A percentile compares a stretch with the other conserved stretches of the same genome.
Evolutionary conservation across 2,329 filamentous ascomycete species (phyloP).

Genomic region (Alternaria incomplexa): DNA sequence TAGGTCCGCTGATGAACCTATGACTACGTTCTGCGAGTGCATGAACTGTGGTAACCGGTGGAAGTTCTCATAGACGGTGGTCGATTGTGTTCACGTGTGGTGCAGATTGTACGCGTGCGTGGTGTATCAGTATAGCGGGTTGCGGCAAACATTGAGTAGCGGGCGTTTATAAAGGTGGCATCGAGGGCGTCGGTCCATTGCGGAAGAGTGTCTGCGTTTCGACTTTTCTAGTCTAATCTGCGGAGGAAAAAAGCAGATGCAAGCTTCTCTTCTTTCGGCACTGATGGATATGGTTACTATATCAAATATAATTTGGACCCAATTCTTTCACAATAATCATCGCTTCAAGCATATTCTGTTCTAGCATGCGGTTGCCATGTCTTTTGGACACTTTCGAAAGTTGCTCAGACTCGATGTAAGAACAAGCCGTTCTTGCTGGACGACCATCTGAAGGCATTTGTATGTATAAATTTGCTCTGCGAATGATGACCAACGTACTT

Average conservation of each 20-base stretch:
- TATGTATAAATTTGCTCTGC: too few relatives aligned
- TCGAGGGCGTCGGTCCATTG: constrained; percentile 8
- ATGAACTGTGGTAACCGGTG: constrained; percentile 59
- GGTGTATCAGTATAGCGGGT: constrained; percentile 4
- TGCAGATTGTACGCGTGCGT: background rate
- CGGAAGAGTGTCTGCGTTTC: background rate
- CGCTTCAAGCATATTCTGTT: too few relatives aligned
- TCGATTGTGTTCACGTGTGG: background rate
- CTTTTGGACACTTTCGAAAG: rapidly evolving
- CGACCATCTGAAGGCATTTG: too few relatives aligned
- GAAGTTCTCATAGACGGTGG: constrained; percentile 50
- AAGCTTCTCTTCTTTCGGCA: background rate
- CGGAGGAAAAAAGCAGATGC: background rate
- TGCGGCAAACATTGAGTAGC: constrained; percentile 1
- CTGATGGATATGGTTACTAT: background rate
- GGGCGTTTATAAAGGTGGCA: constrained; percentile 10
- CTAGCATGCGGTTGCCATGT: background rate
- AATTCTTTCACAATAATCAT: background rate
- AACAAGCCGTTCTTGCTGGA: too few relatives aligned
- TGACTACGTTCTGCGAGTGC: constrained; percentile 64
- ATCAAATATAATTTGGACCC: background rate
- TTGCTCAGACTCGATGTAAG: background rate
- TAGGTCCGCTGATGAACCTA: constrained; percentile 89
- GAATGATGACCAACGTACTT: too few relatives aligned
- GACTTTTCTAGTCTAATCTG: background rate